A percentile compares a stretch with the other conserved stretches of the same genome.
Conservation (phyloP, 2,329 filamentous ascomycete species). For the Beauveria asiatica region DNA sequence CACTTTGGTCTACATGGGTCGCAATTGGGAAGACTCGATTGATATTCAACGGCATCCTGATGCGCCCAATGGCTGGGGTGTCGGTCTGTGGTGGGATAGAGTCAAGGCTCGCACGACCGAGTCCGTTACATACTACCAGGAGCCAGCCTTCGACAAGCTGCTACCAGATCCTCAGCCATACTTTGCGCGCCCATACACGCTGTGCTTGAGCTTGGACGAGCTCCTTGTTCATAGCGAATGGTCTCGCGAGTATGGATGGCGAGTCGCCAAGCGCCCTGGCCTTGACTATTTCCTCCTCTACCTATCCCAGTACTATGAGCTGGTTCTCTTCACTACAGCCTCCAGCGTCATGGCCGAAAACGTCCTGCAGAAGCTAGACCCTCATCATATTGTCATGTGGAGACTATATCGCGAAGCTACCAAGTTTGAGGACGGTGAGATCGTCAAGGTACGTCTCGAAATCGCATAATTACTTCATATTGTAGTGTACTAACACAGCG, state of each 20-base stretch:
- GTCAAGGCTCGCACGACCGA: slow-evolving; percentile 65
- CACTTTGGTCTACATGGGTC: slow-evolving; percentile 66
- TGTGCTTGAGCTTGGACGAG: slow-evolving; percentile 89
- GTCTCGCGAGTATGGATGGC: slow-evolving; percentile 89
- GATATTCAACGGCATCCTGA: slow-evolving; percentile 63
- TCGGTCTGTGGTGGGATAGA: slow-evolving; percentile 71
- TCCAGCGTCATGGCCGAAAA: slow-evolving; percentile 79
- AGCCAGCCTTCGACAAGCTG: slow-evolving; percentile 89
- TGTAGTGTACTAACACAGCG: slow-evolving; percentile 13
- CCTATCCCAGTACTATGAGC: slow-evolving; percentile 93
- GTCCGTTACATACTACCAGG: slow-evolving; percentile 85
- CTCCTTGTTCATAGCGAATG: slow-evolving; percentile 92
- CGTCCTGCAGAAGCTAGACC: slow-evolving; percentile 86
- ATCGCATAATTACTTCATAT: background rate
- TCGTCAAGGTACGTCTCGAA: slow-evolving; percentile 65
- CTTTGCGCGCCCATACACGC: slow-evolving; percentile 79
- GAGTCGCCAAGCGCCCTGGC: slow-evolving; percentile 87
- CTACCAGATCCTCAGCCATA: slow-evolving; percentile 73
- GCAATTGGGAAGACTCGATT: slow-evolving; percentile 78
- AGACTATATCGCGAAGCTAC: slow-evolving; percentile 94
- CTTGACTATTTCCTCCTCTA: slow-evolving; percentile 97
- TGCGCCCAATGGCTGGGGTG: slow-evolving; percentile 70
- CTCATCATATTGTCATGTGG: slow-evolving; percentile 92
- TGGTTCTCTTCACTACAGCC: slow-evolving; percentile 89
- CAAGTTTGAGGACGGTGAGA: slow-evolving; percentile 89